Base-by-base conservation (phyloP, 192 early-diverging fungal genomes). In the Phycomyces nitens region DNA sequence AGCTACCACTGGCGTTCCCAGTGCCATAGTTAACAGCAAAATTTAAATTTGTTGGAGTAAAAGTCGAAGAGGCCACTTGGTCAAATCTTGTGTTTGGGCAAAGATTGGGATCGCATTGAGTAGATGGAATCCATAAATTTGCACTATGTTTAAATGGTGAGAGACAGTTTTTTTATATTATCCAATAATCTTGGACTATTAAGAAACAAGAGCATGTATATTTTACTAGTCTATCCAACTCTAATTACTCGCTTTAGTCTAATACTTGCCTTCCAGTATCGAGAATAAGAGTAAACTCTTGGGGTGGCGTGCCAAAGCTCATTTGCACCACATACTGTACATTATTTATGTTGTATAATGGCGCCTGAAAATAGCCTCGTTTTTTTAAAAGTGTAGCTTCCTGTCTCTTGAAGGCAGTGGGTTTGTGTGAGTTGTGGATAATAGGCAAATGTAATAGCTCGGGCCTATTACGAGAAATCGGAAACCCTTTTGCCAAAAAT, bases 221-320 rank as follows among this genome's bases (percentile, higher is more conserved):
- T n/a, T n/a, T n/a, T n/a, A n/a, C n/a, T n/a, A n/a, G n/a, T n/a
- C n/a, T n/a, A n/a, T n/a, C n/a, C n/a, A n/a, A n/a, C n/a, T n/a
- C n/a, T n/a, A n/a, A n/a, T n/a, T n/a, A n/a, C n/a, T n/a, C n/a
- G n/a, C n/a, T n/a, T n/a, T n/a, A n/a, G n/a, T n/a, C n/a, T 42
- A 22, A 60, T 20, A 38, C 38, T 52, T 62, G 51, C 62, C 51
- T 64, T 40, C 62, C 62, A 47, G 62, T 64, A 26, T 64, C 62
- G 9, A 64, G 42, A 27, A 53, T 56, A 23, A 64, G 52, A n/a
- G 51, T 34, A 16, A 64, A 64, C 18, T 41, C 42, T 44, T 64
- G 62, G 10, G 22, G 39, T n/a, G 62, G 62, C 12, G 52, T 64
- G 3, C 52, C 62, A 22, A 64, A 15, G 14, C 7, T 43, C 26